Base-by-base conservation (phyloP, 78 protist genomes). In the Dictyostelium purpureum region DNA sequence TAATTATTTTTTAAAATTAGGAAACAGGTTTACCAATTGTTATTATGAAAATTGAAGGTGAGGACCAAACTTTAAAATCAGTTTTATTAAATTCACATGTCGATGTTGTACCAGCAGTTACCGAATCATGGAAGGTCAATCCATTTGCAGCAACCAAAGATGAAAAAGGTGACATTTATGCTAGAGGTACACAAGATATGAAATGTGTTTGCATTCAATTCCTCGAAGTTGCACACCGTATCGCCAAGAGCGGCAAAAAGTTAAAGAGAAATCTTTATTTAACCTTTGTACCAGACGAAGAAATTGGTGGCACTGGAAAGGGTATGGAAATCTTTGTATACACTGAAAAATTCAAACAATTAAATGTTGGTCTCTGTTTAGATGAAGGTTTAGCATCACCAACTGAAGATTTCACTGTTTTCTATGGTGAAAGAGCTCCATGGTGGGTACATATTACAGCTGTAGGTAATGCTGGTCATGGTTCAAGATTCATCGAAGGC, bases 111-210 rank as follows among this genome's bases (percentile, higher is more conserved):
- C 97, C 97, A 19, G 98, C 89, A 21, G 82, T 73, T 21, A 28
- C 2, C 9, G 97, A 91, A 28, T 37, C 40, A 26, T 89, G 98
- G 98, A 85, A 63, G 6, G 19, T 19, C 3, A 66, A 57, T 1
- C 96, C 96, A 81, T 95, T 66, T 24, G 94, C 21, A 14, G 97
- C 92, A 21, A n/a, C 6, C 69, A 69, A 79, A 28, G 79, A 35
- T 57, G 95, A 65, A 18, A 74, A 87, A 12, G 97, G 97, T 21
- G 1, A 73, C 43, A 96, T 96, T 28, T 88, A 51, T 69, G 97
- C 83, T 16, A 90, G 99, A 42, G 99, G 99, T 7, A 54, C 98
- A 7, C 99, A 97, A 74, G 99, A 97, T 75, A 97, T 97, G 99
- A 97, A 97, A 79, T 95, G 95, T 57, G 99, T 97, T 21, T 21